Evolutionary conservation across 179 eudicot species (phyloP).

Genomic region (Spinacia oleracea): DNA sequence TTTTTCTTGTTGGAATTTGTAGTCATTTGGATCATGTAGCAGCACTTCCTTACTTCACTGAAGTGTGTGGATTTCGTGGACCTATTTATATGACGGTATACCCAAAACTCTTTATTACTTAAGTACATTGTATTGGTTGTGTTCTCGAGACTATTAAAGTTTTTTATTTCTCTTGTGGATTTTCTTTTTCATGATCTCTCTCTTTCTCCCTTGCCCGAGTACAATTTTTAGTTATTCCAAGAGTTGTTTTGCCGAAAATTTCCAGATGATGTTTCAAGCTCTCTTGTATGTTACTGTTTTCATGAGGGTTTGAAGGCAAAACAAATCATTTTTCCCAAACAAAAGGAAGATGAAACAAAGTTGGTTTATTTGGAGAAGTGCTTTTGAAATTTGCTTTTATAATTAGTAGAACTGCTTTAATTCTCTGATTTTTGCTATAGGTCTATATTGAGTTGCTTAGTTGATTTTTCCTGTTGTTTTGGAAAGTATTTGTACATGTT

Average conservation of each 20-base stretch:
- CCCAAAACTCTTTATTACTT: neutral
- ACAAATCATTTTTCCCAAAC: neutral
- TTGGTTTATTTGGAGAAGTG: neutral
- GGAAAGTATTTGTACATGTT: neutral
- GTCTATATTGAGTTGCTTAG: neutral
- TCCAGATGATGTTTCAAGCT: neutral
- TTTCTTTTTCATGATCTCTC: neutral
- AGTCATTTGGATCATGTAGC: slow-evolving; percentile 93
- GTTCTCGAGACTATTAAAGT: neutral
- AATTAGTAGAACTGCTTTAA: neutral
- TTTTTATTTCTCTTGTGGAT: neutral
- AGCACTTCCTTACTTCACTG: slow-evolving; percentile 92
- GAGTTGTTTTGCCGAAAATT: neutral
- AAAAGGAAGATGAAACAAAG: neutral
- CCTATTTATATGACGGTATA: slow-evolving; percentile 97
- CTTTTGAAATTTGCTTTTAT: neutral
- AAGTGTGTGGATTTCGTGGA: slow-evolving; percentile 90
- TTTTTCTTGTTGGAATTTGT: slow-evolving; percentile 27
- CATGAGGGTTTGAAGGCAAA: neutral
- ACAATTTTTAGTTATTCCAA: neutral
- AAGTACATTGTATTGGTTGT: neutral
- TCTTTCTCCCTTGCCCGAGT: neutral
- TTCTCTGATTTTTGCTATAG: neutral
- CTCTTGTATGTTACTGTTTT: neutral
- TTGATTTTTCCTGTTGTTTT: neutral